Base-by-base conservation (phyloP, 805 yeast genomes). In the Clavispora asparagi region DNA sequence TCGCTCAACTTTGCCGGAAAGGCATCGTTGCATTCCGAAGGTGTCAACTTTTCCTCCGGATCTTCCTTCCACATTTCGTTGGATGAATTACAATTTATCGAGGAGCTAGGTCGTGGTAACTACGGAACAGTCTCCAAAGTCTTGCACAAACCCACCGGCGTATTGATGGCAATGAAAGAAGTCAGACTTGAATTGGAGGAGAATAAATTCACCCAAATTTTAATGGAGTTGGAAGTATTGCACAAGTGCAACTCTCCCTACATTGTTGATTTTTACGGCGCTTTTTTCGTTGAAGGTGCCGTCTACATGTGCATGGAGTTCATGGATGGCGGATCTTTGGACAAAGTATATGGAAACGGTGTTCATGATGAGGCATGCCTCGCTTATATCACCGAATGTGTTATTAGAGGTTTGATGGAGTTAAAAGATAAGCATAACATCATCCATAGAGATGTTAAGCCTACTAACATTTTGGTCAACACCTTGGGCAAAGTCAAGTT, bases 261-360 rank as follows among this genome's bases (percentile, higher is more conserved):
- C 63, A 91, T 94, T 61, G 97, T 94, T 36, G 97, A 92, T 58
- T 94, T 94, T 58, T 94, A 87, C 61, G 99, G 99, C 38, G 99
- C 99, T 1, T 92, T 92, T 61, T 94, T 92, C 61, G 89, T 89
- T 29, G 99, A 94, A 67, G 97, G 97, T 40, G 96, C 97, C 0
- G 99, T 92, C 26, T 94, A 91, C 68, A 89, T 92, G 88, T 94
- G 98, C 68, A 92, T 92, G 79, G 99, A 92, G 68, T 88, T 83
- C 64, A 92, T 92, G 99, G 95, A 89, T 64, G 97, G 96, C 41
- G 96, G 97, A 0, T 88, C 97, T 0, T 69, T 92, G 48, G 97
- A 92, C 66, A 87, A 86, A 60, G 74, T 91, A 13, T 92, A 90
- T 64, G 85, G 82, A 4, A 63, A 64, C 27, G 76, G 77, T 3